Base-by-base conservation (phyloP, 768 basidiomycete genomes). In the Panaeolus papilionaceus region DNA sequence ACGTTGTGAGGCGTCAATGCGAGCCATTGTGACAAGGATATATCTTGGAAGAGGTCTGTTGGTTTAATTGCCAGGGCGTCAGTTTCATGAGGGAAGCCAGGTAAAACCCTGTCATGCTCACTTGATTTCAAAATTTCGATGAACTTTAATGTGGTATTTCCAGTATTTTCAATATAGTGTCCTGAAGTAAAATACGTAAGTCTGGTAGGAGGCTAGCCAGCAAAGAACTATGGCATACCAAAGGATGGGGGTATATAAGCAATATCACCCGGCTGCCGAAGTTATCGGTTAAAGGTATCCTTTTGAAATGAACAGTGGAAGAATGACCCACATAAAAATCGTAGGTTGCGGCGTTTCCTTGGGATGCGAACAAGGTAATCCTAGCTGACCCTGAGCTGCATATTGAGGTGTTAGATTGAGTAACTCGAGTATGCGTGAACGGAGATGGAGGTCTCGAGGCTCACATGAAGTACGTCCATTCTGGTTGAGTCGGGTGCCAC, bases 401-500 rank as follows among this genome's bases (percentile, higher is more conserved):
- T 49, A 33, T 38, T 61, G 26, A n/a, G 28, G 44, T 9, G 39
- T 63, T 61, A 40, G 61, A 3, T 33, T 64, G 37, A n/a, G 49
- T 20, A 23, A 23, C 11, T 58, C 66, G 66, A 26, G 51, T 38
- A 66, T n/a, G 14, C 4, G 39, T 61, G 14, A 62, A 33, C 7
- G 12, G 54, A 58, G 54, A 16, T 28, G 28, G 33, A 2, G 16
- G 10, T 23, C 23, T 23, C 23, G 23, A 28, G 20, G 18, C 79
- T 69, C 68, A 88, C 89, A 89, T 72, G 79, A 83, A 86, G 73
- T 82, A 88, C 14, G 80, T 83, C 89, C 89, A 91, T 78, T 90
- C 89, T 61, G 88, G 86, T 70, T 88, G 82, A 3, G 87, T 88
- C 7, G 91, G 90, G 71, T 92, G 90, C 91, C 91, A 92, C 89